phyloP scores from a whole-genome alignment of 805 yeast genomes.

The Teunomyces stri region DNA sequence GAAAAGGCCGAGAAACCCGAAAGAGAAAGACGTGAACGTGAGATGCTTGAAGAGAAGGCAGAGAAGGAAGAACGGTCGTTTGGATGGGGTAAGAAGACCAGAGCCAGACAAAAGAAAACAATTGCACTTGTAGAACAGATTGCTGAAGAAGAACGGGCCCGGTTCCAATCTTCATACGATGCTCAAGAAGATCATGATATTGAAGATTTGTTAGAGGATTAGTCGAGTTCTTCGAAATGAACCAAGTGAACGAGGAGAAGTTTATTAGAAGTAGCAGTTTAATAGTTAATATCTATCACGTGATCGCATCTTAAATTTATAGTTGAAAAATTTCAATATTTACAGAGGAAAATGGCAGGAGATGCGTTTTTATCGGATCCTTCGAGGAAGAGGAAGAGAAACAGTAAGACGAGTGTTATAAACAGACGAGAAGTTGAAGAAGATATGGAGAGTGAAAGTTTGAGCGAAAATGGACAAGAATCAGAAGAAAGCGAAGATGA shows the following conservation, averaged over 20 bases:
- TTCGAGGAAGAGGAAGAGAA: conserved; percentile 47
- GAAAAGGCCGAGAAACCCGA: conserved; percentile 38
- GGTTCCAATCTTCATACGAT: conserved; percentile 44
- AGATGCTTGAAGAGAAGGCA: conserved; percentile 27
- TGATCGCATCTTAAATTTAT: conserved; percentile 4
- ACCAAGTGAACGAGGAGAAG: no score
- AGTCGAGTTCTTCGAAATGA: no score
- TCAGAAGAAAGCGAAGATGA: conserved; percentile 36
- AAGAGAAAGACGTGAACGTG: conserved; percentile 33
- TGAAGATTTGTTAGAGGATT: conserved; percentile 61
- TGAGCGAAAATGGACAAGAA: conserved; percentile 10
- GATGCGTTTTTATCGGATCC: conserved; percentile 68
- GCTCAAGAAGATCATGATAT: conserved; percentile 65
- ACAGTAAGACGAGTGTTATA: conserved; percentile 17
- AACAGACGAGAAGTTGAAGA: conserved; percentile 29
- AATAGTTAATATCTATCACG: background rate
- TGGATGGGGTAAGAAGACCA: conserved; percentile 81
- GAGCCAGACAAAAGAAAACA: conserved; percentile 55
- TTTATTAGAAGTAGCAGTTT: no score
- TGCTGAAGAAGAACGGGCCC: conserved; percentile 35
- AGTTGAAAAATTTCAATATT: conserved; percentile 7
- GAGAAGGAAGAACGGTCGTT: conserved; percentile 46
- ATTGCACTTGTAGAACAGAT: conserved; percentile 52
- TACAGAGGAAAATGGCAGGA: conserved; percentile 40
- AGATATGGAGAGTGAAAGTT: conserved; percentile 39